phyloP scores from a whole-genome alignment of 2,329 filamentous ascomycete genomes.

The Ophiostoma tasmaniense region DNA sequence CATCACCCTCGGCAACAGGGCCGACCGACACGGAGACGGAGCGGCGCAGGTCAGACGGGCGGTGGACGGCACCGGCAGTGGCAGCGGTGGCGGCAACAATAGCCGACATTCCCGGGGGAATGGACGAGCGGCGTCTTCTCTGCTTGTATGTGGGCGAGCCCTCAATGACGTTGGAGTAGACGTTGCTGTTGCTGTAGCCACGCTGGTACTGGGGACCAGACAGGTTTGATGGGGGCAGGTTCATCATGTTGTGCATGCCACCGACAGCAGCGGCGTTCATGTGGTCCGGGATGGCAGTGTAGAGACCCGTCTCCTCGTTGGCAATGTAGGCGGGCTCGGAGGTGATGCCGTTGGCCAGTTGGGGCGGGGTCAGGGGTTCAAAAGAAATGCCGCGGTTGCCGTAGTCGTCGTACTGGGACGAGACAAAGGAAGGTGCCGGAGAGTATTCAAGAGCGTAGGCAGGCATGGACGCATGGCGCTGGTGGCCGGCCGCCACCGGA shows the following conservation, averaged over 20 bases:
- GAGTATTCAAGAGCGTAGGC: constrained; percentile 93
- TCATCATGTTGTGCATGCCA: constrained; percentile 79
- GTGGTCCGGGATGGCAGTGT: constrained; percentile 89
- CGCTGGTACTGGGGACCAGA: constrained; percentile 71
- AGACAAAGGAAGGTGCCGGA: constrained; percentile 92
- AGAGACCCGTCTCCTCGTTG: constrained; percentile 93
- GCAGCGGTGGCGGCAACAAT: constrained; percentile 54
- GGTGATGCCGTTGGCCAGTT: constrained; percentile 72
- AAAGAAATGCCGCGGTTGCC: constrained; percentile 93
- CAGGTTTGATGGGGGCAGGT: constrained; percentile 78
- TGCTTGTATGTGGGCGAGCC: constrained; percentile 99
- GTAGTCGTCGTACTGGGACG: constrained; percentile 98
- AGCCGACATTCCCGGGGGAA: constrained; percentile 67
- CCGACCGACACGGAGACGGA: constrained; percentile 85
- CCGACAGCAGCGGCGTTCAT: constrained; percentile 55
- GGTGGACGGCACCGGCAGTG: constrained; percentile 45
- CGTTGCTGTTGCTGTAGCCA: constrained; percentile 64
- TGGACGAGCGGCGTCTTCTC: constrained; percentile 83
- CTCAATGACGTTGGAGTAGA: constrained; percentile 84
- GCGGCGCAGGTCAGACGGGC: constrained; percentile 81
- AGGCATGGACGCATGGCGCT: constrained; percentile 97
- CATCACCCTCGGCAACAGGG: constrained; percentile 70
- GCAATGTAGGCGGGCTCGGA: constrained; percentile 94
- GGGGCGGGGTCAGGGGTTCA: constrained; percentile 92
- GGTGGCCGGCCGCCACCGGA: constrained; percentile 71